These are phyloP conservation scores for Blakeslea trispora DNA, from an alignment of 371 early-diverging fungal genomes.

Conservation along the genomic window DNA sequence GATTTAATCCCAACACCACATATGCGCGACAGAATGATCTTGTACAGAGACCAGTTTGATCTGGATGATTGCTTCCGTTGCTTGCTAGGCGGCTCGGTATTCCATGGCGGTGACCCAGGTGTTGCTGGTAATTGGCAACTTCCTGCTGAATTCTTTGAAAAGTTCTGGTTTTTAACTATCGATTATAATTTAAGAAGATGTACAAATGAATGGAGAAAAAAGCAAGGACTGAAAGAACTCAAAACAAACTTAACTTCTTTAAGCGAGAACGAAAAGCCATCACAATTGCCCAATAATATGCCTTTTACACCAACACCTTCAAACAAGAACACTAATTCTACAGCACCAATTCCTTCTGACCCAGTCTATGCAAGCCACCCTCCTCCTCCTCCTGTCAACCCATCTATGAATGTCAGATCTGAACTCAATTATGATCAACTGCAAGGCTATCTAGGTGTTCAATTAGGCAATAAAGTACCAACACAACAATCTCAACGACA, in stretches of 20 bases:
- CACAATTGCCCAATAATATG: neutral
- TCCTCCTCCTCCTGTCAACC: neutral
- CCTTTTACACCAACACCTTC: too few species aligned
- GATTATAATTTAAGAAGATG: constrained; percentile 46
- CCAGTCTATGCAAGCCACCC: neutral
- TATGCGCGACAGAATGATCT: constrained; percentile 65
- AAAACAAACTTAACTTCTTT: neutral
- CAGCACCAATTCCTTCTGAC: neutral
- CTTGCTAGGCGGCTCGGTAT: constrained; percentile 50
- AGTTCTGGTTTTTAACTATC: constrained; percentile 57
- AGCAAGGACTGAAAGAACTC: constrained; percentile 35
- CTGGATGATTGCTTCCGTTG: constrained; percentile 60
- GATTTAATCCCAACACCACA: constrained; percentile 62
- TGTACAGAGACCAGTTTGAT: constrained; percentile 59
- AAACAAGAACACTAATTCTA: neutral
- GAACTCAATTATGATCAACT: constrained; percentile 10
- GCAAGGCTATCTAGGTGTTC: constrained; percentile 15
- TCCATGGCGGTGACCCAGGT: constrained; percentile 61
- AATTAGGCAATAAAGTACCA: neutral
- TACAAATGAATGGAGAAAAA: constrained; percentile 36
- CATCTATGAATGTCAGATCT: neutral
- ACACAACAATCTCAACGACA: neutral
- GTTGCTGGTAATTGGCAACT: constrained; percentile 61
- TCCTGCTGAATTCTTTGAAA: constrained; percentile 57
- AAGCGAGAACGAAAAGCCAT: neutral